These are phyloP conservation scores for Colletotrichum sp. DNA, from an alignment of 2,329 filamentous ascomycete species.

Conservation along the genomic window DNA sequence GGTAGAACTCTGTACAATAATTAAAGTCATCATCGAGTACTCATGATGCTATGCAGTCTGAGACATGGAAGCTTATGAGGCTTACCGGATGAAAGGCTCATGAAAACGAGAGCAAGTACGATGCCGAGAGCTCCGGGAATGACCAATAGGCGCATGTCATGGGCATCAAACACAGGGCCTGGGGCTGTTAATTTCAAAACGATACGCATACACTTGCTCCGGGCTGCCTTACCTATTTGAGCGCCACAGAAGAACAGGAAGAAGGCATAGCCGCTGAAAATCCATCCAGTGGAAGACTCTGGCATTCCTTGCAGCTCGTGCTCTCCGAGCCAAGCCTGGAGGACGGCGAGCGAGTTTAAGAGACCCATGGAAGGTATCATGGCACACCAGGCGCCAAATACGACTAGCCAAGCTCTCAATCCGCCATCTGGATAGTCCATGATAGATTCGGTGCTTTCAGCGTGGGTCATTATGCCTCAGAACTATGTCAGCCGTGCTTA, in stretches of 20 bases:
- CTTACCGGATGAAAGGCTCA: background rate
- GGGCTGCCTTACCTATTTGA: conserved; percentile 56
- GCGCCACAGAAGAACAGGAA: conserved; percentile 74
- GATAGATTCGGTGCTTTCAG: background rate
- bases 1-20: background rate
- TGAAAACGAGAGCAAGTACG: background rate
- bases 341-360: conserved; percentile 69
- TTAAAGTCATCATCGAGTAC: background rate
- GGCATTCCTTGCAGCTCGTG: conserved; percentile 65
- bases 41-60: background rate
- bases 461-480: background rate
- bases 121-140: background rate
- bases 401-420: conserved; percentile 69
- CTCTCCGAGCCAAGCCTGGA: conserved; percentile 68
- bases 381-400: conserved; percentile 72
- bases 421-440: conserved; percentile 73
- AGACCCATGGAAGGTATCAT: conserved; percentile 70
- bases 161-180: background rate
- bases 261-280: conserved; percentile 74
- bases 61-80: background rate
- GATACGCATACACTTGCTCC: background rate
- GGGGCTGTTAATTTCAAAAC: background rate
- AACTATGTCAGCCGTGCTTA: background rate
- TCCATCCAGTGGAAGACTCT: conserved; percentile 71
- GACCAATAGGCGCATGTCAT: background rate